Percentiles rank a stretch among this genome's conserved stretches.
phyloP scores from a whole-genome alignment of 2,329 filamentous ascomycete genomes.

The Microcyclosporella mali region DNA sequence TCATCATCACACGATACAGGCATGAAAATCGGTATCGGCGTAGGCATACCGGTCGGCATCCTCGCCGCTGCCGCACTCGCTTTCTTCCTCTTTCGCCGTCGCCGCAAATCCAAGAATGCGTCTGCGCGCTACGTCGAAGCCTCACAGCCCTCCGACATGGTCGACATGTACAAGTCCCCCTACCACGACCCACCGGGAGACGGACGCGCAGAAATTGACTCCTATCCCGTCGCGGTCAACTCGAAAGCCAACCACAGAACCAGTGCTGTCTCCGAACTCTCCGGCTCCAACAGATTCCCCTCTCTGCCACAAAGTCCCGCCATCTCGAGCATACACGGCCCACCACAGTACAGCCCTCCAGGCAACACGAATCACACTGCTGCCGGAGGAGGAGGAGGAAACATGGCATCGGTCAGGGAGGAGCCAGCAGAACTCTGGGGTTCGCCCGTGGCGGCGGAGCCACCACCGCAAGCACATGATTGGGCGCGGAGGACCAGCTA shows the following conservation, averaged over 20 bases:
- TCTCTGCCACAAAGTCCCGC: not conserved
- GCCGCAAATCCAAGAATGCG: not conserved
- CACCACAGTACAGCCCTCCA: no score
- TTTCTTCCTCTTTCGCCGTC: constrained; percentile 1
- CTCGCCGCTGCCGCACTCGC: not conserved
- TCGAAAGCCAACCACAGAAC: not conserved
- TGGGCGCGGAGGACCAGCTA: not conserved
- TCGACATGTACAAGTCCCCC: constrained; percentile 5
- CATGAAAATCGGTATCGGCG: constrained; percentile 1
- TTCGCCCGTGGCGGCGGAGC: not conserved
- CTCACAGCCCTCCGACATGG: not conserved
- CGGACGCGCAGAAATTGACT: constrained; percentile 2
- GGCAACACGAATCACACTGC: not conserved
- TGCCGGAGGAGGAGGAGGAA: not conserved
- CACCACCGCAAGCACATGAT: not conserved
- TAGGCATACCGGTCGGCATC: constrained; percentile 2
- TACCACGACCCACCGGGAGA: not conserved
- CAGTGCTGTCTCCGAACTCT: constrained; percentile 3
- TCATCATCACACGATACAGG: not conserved
- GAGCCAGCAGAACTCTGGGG: not conserved
- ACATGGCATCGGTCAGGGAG: not conserved
- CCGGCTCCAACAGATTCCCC: constrained; percentile 1
- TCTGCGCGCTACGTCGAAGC: not conserved
- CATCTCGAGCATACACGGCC: not conserved
- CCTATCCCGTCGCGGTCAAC: not conserved